Evolutionary conservation across 495 filamentous ascomycete species (phyloP).

Genomic region (Immersiella caudata): DNA sequence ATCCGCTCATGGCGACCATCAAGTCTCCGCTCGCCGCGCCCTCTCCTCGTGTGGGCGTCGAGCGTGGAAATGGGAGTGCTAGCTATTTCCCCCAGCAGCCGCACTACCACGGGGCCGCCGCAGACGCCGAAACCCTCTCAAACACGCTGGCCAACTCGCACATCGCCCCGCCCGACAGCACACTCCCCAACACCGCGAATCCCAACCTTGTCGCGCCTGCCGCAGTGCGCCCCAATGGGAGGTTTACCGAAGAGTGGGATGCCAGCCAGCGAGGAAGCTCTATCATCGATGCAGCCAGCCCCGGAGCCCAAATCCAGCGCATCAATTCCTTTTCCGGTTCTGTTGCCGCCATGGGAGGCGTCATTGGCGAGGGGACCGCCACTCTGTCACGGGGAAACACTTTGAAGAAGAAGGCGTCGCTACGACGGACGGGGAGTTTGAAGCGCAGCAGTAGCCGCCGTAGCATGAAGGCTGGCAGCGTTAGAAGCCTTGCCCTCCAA

Average conservation of each 20-base stretch:
- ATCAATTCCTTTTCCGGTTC: conserved; percentile 53
- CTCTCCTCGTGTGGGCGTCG: conserved; percentile 22
- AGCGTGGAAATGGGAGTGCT: conserved; percentile 20
- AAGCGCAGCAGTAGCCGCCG: conserved; percentile 77
- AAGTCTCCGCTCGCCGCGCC: conserved; percentile 27
- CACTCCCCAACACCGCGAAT: conserved; percentile 16
- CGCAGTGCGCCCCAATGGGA: conserved; percentile 36
- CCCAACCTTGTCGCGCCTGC: conserved; percentile 23
- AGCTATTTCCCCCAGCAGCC: conserved; percentile 33
- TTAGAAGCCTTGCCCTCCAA: conserved; percentile 71
- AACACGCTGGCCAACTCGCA: conserved; percentile 49
- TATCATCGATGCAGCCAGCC: conserved; percentile 50
- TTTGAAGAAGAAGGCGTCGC: conserved; percentile 80
- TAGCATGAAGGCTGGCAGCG: conserved; percentile 78
- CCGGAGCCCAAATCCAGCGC: conserved; percentile 48
- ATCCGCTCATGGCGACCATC: conserved; percentile 31
- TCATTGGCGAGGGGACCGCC: conserved; percentile 36
- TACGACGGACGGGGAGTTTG: conserved; percentile 72
- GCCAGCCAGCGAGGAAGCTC: conserved; percentile 66
- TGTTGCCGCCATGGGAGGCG: conserved; percentile 17
- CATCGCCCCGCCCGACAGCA: conserved; percentile 36
- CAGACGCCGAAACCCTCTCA: conserved; percentile 44
- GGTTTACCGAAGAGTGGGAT: conserved; percentile 76
- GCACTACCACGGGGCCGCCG: conserved; percentile 21
- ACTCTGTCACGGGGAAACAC: conserved; percentile 72